phyloP scores from a whole-genome alignment of 1,139 yeast genomes.

The Sugiyamaella grinbergsii region DNA sequence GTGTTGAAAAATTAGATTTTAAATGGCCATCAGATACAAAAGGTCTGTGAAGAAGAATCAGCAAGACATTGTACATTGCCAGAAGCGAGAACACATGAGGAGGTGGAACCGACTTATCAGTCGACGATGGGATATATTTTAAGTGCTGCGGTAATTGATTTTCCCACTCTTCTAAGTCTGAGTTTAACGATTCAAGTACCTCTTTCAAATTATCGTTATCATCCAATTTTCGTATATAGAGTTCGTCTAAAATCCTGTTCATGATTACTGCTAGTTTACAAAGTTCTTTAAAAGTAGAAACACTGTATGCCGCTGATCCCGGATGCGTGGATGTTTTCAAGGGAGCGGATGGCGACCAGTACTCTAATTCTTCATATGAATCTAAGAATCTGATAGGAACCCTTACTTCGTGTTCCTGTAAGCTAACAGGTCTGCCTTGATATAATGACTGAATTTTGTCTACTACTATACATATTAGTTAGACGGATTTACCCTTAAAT shows the following conservation, averaged over 20 bases:
- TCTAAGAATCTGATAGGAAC: slow-evolving; percentile 18
- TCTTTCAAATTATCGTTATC: slow-evolving; percentile 4
- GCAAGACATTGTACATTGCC: slow-evolving; percentile 19
- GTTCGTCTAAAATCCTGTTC: slow-evolving; percentile 16
- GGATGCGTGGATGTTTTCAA: slow-evolving; percentile 7
- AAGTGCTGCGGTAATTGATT: slow-evolving; percentile 7
- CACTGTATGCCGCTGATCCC: slow-evolving; percentile 17
- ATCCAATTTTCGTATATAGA: slow-evolving; percentile 15
- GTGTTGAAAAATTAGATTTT: slow-evolving; percentile 1
- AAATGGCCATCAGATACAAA: slow-evolving; percentile 20
- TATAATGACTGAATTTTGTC: slow-evolving; percentile 15
- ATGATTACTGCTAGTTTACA: slow-evolving; percentile 16
- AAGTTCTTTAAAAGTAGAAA: slow-evolving; percentile 15
- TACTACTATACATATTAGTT: slow-evolving; percentile 2
- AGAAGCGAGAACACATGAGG: slow-evolving; percentile 20
- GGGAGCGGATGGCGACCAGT: slow-evolving; percentile 17
- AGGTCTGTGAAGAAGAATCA: slow-evolving; percentile 20
- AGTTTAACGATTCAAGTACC: slow-evolving; percentile 4
- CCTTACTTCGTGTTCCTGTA: slow-evolving; percentile 17
- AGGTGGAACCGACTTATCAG: slow-evolving; percentile 13
- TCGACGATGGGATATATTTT: slow-evolving; percentile 11
- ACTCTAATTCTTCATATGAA: slow-evolving; percentile 16
- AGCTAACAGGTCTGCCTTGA: slow-evolving; percentile 19
- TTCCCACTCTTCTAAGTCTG: slow-evolving; percentile 14
- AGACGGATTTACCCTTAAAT: too few relatives aligned